Evolutionary conservation across 371 early-diverging fungal genomes (phyloP), one percentile per base, ranked within the genome.

Genomic region (Saksenaea vasiformis): DNA sequence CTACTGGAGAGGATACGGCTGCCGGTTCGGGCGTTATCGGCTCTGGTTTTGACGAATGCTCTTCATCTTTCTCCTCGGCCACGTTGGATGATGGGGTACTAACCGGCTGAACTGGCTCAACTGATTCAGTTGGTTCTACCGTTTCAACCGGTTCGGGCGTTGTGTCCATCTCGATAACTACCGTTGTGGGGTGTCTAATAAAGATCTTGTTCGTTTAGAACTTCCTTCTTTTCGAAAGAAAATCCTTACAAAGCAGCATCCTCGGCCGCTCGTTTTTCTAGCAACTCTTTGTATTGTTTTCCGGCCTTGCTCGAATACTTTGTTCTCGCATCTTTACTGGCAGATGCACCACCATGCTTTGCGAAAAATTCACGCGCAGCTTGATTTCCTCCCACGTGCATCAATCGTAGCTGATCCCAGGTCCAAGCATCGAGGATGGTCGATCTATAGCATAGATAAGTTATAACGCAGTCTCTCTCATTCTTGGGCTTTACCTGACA

Each of bases 351-450:
- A 14, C 83, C 74, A 3, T 86, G 87, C 66, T 88, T 89, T 56
- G 87, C 80, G 79, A 95, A 94, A 66, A 89, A 95, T 64, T 93
- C 95, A 2, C 84, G 72, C 9, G 94, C 91, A 31, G 87, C 85
- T 73, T 84, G 85, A 66, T 93, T 94, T 5, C 94, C 94, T 44
- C 93, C 92, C 5, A 92, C 87, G 70, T 96, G 95, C 97, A 98
- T 96, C 27, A 86, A 78, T 26, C 97, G 89, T 39, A 98, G 87
- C 76, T 98, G 98, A 65, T 95, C 95, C 88, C 95, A 89, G 9
- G 90, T 87, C 98, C 98, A 98, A 17, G 91, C 85, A 65, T 97
- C 98, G 28, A 97, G 83, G 36, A 84, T 77, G 0, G 94, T 94
- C 0, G 96, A 96, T 69, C 93, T 93, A 44, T 17, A 3, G 34